These are phyloP conservation scores for Phytophthora cajani DNA, from an alignment of 352 stramenopile species.

Conservation along the genomic window DNA sequence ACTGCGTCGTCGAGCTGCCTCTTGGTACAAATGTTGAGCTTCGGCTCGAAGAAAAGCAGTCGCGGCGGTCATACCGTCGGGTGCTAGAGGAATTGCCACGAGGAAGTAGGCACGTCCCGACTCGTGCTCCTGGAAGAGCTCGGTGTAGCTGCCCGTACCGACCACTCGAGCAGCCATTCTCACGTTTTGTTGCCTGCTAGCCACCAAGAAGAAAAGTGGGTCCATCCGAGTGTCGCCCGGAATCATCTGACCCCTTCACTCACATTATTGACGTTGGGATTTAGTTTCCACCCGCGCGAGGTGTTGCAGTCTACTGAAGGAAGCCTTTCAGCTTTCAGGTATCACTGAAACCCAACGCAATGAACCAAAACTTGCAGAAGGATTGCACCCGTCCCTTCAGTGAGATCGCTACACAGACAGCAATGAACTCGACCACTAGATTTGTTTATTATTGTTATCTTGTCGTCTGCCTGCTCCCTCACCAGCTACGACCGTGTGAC, in stretches of 20 bases:
- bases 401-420: background rate
- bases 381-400: background rate
- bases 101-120: constrained; percentile 1
- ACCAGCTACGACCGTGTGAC: constrained; percentile 5
- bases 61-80: background rate
- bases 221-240: background rate
- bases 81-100: background rate
- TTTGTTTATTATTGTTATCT: constrained; percentile 2
- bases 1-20: background rate
- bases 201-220: background rate
- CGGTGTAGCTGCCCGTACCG: background rate
- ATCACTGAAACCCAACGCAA: background rate
- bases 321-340: no score
- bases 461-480: constrained; percentile 1
- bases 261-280: background rate
- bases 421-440: background rate
- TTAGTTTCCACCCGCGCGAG: background rate
- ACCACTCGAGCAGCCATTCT: background rate
- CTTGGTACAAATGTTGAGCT: background rate
- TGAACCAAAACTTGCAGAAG: background rate
- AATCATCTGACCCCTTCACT: background rate
- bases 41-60: background rate
- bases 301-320: background rate
- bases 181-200: background rate
- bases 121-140: background rate